Conservation (phyloP, 352 stramenopile species). For the Hyaloperonospora arabidopsidis region DNA sequence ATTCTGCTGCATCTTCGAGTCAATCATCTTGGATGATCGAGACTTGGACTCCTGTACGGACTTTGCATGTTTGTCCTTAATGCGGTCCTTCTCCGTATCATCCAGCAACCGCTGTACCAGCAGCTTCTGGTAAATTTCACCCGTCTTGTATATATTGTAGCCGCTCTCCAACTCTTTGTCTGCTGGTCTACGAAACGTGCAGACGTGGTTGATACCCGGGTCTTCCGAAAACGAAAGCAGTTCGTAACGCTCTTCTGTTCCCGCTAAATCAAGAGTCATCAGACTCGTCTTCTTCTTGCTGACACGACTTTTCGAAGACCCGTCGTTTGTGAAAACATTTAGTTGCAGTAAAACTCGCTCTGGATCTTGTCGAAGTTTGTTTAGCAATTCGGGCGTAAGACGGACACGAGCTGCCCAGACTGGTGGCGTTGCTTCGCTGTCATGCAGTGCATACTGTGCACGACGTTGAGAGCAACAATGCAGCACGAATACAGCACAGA, state of each 20-base stretch:
- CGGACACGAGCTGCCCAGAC: constrained; percentile 65
- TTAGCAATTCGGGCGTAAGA: constrained; percentile 66
- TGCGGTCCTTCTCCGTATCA: constrained; percentile 64
- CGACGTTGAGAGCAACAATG: too few species aligned
- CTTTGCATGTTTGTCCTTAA: constrained; percentile 74
- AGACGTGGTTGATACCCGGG: constrained; percentile 57
- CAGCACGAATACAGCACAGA: too few species aligned
- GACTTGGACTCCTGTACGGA: constrained; percentile 66
- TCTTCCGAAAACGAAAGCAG: constrained; percentile 72
- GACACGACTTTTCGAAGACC: constrained; percentile 6
- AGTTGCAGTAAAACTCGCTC: constrained; percentile 22
- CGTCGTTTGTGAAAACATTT: constrained; percentile 15
- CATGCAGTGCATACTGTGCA: constrained; percentile 59
- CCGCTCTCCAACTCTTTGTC: constrained; percentile 10
- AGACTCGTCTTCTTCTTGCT: constrained; percentile 42
- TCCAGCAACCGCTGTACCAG: constrained; percentile 74
- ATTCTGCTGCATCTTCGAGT: constrained; percentile 14
- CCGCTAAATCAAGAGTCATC: constrained; percentile 31
- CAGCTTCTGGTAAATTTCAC: constrained; percentile 69
- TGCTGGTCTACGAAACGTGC: constrained; percentile 35
- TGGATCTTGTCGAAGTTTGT: constrained; percentile 39
- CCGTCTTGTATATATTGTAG: constrained; percentile 51
- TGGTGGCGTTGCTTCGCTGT: constrained; percentile 30
- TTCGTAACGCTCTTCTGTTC: constrained; percentile 47
- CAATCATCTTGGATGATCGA: constrained; percentile 57